A percentile compares a stretch with the other conserved stretches of the same genome.
Evolutionary conservation across 495 filamentous ascomycete species (phyloP).

Genomic region (Pyrenula aspistea): DNA sequence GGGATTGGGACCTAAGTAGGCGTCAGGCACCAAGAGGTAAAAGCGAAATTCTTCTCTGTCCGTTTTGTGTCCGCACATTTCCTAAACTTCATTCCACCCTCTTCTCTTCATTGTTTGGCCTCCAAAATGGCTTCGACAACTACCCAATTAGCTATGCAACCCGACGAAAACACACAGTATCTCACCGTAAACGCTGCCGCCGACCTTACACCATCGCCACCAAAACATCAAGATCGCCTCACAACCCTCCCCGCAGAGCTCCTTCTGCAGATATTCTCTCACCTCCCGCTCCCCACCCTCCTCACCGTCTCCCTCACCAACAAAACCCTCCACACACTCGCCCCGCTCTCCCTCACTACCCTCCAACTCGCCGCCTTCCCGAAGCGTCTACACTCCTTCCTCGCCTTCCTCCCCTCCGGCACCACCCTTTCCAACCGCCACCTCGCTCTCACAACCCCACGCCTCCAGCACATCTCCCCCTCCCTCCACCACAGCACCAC

Average conservation of each 20-base stretch:
- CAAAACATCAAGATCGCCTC: neutral
- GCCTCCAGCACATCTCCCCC: neutral
- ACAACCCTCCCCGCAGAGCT: constrained; percentile 17
- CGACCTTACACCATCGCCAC: too few relatives aligned
- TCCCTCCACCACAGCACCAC: neutral
- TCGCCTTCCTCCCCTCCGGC: neutral
- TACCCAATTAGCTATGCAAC: too few relatives aligned
- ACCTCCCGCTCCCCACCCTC: constrained; percentile 4
- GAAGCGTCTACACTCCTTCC: neutral
- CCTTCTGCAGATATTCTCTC: constrained; percentile 8
- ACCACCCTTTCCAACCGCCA: neutral
- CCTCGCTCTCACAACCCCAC: neutral
- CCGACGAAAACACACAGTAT: too few relatives aligned
- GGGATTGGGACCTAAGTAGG: too few relatives aligned
- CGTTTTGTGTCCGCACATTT: too few relatives aligned
- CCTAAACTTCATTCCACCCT: too few relatives aligned
- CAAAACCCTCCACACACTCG: neutral
- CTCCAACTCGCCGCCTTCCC: neutral
- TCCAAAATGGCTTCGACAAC: too few relatives aligned
- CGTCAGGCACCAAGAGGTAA: too few relatives aligned
- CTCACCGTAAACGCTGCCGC: too few relatives aligned
- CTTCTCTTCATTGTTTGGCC: too few relatives aligned
- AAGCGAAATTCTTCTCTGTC: too few relatives aligned
- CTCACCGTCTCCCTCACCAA: neutral
- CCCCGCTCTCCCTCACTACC: neutral